Evolutionary conservation across 331 rosid species (phyloP).

Genomic region (Acacia concinna): DNA sequence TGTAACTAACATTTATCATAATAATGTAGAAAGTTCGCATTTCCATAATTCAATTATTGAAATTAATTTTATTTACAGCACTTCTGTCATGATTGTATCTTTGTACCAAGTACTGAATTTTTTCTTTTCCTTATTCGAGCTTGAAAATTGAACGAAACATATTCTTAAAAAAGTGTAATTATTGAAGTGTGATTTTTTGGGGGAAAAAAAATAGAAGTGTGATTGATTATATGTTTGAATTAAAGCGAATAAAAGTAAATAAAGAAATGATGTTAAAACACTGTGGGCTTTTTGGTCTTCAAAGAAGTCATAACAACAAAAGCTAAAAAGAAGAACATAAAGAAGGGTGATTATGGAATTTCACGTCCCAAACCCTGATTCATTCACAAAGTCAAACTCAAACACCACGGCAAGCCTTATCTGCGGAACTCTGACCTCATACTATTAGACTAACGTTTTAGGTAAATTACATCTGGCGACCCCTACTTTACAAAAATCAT

Average conservation of each 20-base stretch:
- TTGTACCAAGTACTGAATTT: neutral
- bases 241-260: neutral
- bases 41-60: neutral
- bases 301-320: slow-evolving; percentile 15
- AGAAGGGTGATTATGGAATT: neutral
- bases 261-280: neutral
- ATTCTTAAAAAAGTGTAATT: neutral
- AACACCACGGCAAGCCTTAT: neutral
- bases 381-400: neutral
- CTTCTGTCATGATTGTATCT: neutral
- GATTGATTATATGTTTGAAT: neutral
- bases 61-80: neutral
- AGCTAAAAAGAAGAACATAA: neutral
- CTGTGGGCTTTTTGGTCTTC: neutral
- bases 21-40: neutral
- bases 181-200: neutral
- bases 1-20: neutral
- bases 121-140: neutral
- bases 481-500: neutral
- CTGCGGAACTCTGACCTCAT: slow-evolving; percentile 25
- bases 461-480: neutral
- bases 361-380: neutral
- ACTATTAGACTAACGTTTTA: neutral
- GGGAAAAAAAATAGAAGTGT: too few species aligned
- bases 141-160: neutral